A percentile compares a stretch with the other conserved stretches of the same genome.
These are phyloP conservation scores for Mesostigma viride DNA, from an alignment of 139 green algal genomes.

Conservation along the genomic window DNA sequence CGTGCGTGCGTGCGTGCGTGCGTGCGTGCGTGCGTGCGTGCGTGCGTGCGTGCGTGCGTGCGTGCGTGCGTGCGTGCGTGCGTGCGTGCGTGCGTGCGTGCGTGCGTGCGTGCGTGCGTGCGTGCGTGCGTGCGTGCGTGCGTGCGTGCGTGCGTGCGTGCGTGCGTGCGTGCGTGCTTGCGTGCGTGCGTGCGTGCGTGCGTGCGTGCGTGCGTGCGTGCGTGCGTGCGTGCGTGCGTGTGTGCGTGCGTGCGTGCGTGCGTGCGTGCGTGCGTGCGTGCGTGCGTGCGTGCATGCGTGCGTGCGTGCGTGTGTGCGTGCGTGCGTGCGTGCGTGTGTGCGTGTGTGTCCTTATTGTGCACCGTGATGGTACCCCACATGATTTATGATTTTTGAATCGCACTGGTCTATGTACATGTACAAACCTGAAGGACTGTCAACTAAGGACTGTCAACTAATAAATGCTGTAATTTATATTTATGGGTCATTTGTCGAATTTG, in stretches of 20 bases:
- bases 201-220: slow-evolving; percentile 1
- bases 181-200: neutral
- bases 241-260: slow-evolving; percentile 3
- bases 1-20: slow-evolving; percentile 1
- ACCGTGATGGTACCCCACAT: too few species aligned
- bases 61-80: neutral
- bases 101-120: neutral
- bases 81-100: neutral
- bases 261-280: slow-evolving; percentile 11
- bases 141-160: neutral
- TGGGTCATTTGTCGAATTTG: too few species aligned
- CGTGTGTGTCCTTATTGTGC: too few species aligned
- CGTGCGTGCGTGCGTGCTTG: neutral
- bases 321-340: too few species aligned
- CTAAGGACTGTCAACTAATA: too few species aligned
- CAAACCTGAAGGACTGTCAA: too few species aligned
- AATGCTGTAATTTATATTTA: too few species aligned
- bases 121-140: neutral
- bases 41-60: slow-evolving; percentile 4
- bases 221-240: slow-evolving; percentile 1
- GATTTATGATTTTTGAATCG: too few species aligned
- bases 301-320: too few species aligned
- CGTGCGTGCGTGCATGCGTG: slow-evolving; percentile 4
- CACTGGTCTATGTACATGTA: too few species aligned
- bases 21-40: slow-evolving; percentile 4